Evolutionary conservation across 768 basidiomycete species (phyloP), one percentile per base, ranked within the genome.

Genomic region (Porpolomopsis calyptriformis): DNA sequence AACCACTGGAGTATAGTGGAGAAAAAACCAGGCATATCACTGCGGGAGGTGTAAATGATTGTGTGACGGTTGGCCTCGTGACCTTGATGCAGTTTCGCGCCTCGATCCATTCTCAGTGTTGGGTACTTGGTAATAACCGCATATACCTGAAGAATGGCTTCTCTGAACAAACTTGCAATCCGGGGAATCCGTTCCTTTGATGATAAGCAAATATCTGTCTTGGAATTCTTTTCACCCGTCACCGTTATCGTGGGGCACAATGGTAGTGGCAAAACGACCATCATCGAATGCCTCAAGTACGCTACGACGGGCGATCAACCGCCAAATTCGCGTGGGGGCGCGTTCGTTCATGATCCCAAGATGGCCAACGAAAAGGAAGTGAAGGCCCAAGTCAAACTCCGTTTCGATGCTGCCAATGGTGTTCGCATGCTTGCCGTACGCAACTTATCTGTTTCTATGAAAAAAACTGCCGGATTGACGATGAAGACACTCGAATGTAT

Each of bases 341-440:
- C 96, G 0, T 99, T 98, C 64, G 68, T 99, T 3, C 96, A 99
- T 62, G 96, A 99, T 64, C 96, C 96, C 1, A 96, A 96, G 72
- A 94, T 99, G 80, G 96, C 96, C 5, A 93, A 94, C 58, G 92
- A 97, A 72, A 94, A 93, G 60, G 94, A 98, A 60, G 94, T 99
- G 55, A 97, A 94, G 66, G 96, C 96, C 2, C 93, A 97, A 66
- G 96, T 99, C 53, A 92, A 91, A 61, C 69, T 99, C 29, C 78
- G 94, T 18, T 99, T 99, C 64, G 71, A 76, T 58, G 87, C 93
- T 45, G 86, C 88, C 11, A 92, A 92, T 55, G 79, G 85, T n/a
- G 76, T 76, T 20, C 74, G 84, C 14, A 98, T 98, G 92, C 70
- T 91, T 31, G 92, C 83, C 43, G 81, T 84, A 38, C 77, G 96